Evolutionary conservation across 768 basidiomycete genomes (phyloP).

Genomic region (Ephemerocybe angulata): DNA sequence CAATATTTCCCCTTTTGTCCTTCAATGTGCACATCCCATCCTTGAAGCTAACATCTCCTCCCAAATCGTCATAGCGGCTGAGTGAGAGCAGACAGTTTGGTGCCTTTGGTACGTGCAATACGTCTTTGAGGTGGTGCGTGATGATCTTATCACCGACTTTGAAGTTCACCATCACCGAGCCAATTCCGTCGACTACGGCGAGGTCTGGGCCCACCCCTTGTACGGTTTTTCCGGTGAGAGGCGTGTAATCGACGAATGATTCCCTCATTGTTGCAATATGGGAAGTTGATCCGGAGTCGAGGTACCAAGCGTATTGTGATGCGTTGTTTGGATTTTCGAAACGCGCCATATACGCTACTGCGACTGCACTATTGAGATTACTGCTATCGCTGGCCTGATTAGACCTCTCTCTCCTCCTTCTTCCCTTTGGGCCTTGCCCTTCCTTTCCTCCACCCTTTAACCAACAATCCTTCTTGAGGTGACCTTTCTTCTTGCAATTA

Average conservation of each 20-base stretch:
- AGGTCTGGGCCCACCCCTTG: constrained; percentile 15
- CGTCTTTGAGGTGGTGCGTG: constrained; percentile 14
- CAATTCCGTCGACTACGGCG: constrained; percentile 11
- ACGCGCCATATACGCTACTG: constrained; percentile 11
- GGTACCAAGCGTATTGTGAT: constrained; percentile 19
- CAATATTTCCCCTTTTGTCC: constrained; percentile 10
- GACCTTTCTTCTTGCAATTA: constrained; percentile 29
- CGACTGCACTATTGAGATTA: constrained; percentile 6
- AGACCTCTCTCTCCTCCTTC: constrained; percentile 16
- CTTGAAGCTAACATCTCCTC: constrained; percentile 13
- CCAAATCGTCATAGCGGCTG: constrained; percentile 16
- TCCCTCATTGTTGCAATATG: constrained; percentile 21
- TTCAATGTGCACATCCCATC: constrained; percentile 14
- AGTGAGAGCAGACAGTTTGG: constrained; percentile 20
- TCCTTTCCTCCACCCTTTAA: constrained; percentile 35
- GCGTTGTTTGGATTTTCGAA: constrained; percentile 5
- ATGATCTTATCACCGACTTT: constrained; percentile 13
- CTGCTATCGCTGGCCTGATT: constrained; percentile 11
- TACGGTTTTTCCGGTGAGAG: constrained; percentile 11
- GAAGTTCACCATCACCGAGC: constrained; percentile 18
- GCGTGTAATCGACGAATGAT: constrained; percentile 17
- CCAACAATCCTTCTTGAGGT: constrained; percentile 31
- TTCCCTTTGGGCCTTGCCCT: constrained; percentile 29
- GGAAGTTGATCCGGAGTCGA: constrained; percentile 23
- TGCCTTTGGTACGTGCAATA: constrained; percentile 19